Evolutionary conservation across 495 filamentous ascomycete genomes (phyloP), one percentile per base, ranked within the genome.

Genomic region (Thermothielavioides terrestris): DNA sequence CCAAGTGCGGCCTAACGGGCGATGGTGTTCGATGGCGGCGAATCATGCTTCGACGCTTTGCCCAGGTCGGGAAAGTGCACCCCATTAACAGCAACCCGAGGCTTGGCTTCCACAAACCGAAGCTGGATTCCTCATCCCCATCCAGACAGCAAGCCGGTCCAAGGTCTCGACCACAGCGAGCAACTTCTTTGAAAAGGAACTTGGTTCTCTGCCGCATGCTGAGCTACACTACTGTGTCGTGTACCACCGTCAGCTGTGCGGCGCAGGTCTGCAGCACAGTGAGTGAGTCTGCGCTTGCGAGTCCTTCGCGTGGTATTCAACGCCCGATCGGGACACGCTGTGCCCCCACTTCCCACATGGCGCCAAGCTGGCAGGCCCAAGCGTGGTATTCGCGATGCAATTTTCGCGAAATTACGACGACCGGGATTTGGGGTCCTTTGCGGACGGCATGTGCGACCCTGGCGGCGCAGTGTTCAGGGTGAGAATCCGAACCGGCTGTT

Each of bases 361-460:
- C 49, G 49, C 44, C 49, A 55, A 41, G 32, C 34, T 42, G 20
- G 17, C 20, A 45, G 52, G 59, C 54, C 59, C 56, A 58, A 62
- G 57, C 57, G 56, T 21, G 45, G 20, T 34, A 30, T 21, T 49
- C 45, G 38, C 42, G 58, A 54, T 42, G 40, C 48, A 61, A 59
- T 52, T 55, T 62, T 56, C 43, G 56, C 50, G 49, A 62, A 53
- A 62, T 62, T 62, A 50, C 59, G 23, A 20, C 46, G 53, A 56
- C 49, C 46, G 27, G 56, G 56, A 50, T 55, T 49, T 20, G 34
- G 27, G 40, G 35, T 40, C 30, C 10, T 55, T 60, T 42, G 58
- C 49, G 54, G 55, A 55, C 39, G 45, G 43, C 20, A 32, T n/a
- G 28, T 14, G 26, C 10, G 28, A 45, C 34, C 43, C 48, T 53